Evolutionary conservation across 495 filamentous ascomycete species (phyloP).

Genomic region (Aspergillus saccharolyticus): DNA sequence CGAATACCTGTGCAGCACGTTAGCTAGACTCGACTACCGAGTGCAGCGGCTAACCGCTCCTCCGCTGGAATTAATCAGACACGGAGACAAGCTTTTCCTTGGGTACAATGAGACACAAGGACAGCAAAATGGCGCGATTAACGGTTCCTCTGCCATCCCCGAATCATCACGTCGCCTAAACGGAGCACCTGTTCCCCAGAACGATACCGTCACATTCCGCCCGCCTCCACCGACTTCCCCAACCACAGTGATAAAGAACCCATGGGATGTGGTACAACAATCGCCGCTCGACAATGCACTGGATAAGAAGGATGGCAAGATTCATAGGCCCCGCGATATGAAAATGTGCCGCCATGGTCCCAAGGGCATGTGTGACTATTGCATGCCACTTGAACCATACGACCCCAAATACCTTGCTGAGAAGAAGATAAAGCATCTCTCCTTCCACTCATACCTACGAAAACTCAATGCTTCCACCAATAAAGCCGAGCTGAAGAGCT

Average conservation of each 20-base stretch:
- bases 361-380: conserved; percentile 99
- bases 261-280: conserved; percentile 89
- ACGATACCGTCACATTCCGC: conserved; percentile 60
- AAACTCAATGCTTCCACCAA: conserved; percentile 96
- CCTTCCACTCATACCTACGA: conserved; percentile 89
- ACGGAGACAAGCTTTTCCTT: conserved; percentile 87
- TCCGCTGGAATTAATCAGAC: conserved; percentile 42
- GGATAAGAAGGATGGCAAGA: conserved; percentile 91
- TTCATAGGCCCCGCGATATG: conserved; percentile 63
- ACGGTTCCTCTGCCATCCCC: conserved; percentile 26
- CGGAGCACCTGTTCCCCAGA: conserved; percentile 67
- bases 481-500: conserved; percentile 82
- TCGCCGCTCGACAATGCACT: conserved; percentile 78
- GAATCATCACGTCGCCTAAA: conserved; percentile 56
- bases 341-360: conserved; percentile 94
- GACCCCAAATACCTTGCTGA: conserved; percentile 79
- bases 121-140: conserved; percentile 46
- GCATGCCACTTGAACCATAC: conserved; percentile 96
- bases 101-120: conserved; percentile 59
- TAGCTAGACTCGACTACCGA: conserved; percentile 12
- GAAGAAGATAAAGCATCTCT: conserved; percentile 97
- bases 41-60: conserved; percentile 6
- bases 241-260: conserved; percentile 66
- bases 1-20: conserved; percentile 5
- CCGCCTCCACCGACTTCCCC: conserved; percentile 53